Evolutionary conservation across 202 grass and related monocot species (phyloP).

Genomic region (Saccharum hybrid): DNA sequence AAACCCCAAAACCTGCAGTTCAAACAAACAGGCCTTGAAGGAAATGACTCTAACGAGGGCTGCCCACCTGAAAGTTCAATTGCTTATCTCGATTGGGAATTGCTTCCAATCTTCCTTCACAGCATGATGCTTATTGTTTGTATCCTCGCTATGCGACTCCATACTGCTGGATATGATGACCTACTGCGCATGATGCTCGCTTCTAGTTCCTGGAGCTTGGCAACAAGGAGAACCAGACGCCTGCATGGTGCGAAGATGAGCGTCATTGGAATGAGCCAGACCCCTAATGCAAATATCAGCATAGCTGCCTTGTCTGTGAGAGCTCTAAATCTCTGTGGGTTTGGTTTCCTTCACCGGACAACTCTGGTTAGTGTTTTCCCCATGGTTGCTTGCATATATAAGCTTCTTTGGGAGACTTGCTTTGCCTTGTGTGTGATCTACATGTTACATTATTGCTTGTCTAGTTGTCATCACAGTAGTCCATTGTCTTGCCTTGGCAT

Average conservation of each 20-base stretch:
- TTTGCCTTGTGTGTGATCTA: constrained; percentile 16
- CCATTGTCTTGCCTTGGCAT: neutral
- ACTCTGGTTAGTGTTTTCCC: constrained; percentile 23
- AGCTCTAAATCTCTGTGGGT: constrained; percentile 30
- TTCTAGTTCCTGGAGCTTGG: constrained; percentile 57
- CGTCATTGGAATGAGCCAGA: constrained; percentile 67
- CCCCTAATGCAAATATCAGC: constrained; percentile 60
- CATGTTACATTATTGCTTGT: constrained; percentile 46
- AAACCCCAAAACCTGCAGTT: neutral
- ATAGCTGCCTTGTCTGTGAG: constrained; percentile 39
- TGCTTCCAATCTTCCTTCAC: constrained; percentile 42
- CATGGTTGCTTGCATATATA: constrained; percentile 58
- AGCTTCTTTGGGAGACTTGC: constrained; percentile 29
- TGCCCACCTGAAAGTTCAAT: constrained; percentile 32
- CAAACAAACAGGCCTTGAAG: neutral
- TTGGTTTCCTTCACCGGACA: constrained; percentile 35
- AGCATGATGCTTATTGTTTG: constrained; percentile 57
- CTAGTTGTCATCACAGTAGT: constrained; percentile 11
- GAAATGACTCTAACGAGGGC: constrained; percentile 32
- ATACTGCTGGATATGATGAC: constrained; percentile 45
- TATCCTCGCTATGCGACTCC: constrained; percentile 66
- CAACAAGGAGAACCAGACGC: constrained; percentile 57
- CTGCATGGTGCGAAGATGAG: constrained; percentile 70
- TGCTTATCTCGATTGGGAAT: constrained; percentile 12
- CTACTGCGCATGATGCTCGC: constrained; percentile 51